A percentile compares a stretch with the other conserved stretches of the same genome.
Evolutionary conservation across 2,329 filamentous ascomycete genomes (phyloP).

Genomic region (Metarhizium robertsii): DNA sequence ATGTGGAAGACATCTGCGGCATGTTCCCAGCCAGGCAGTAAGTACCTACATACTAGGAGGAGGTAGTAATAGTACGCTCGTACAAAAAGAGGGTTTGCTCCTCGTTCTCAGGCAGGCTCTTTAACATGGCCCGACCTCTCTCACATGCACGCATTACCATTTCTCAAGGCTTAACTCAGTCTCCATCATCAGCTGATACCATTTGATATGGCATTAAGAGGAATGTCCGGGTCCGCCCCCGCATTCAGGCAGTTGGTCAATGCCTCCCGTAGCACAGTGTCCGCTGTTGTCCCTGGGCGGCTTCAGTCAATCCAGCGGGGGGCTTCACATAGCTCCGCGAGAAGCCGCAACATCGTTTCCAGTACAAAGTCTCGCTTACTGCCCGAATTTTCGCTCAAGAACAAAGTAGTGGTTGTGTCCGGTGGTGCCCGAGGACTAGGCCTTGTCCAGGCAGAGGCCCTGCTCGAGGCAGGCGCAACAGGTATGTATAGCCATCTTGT

Average conservation of each 20-base stretch:
- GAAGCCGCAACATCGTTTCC: not conserved
- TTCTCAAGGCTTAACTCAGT: no score
- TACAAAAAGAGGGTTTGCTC: no score
- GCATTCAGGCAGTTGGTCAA: constrained; percentile 14
- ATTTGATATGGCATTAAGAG: not conserved
- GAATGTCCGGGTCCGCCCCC: constrained; percentile 18
- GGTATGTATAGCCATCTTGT: constrained; percentile 26
- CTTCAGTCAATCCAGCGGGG: no score
- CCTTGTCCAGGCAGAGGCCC: constrained; percentile 66
- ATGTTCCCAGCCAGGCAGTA: no score
- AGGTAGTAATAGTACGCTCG: no score
- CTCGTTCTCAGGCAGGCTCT: no score
- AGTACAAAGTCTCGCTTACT: constrained; percentile 24
- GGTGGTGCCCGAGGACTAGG: constrained; percentile 71
- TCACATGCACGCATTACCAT: no score
- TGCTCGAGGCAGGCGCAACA: constrained; percentile 70
- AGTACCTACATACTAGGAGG: no score
- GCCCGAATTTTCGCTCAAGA: constrained; percentile 66
- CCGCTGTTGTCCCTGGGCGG: no score
- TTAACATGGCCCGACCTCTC: no score
- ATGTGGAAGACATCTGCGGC: no score
- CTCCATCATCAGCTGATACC: not conserved
- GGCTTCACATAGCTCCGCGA: not conserved
- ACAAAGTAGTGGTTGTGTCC: constrained; percentile 67
- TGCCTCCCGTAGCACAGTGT: constrained; percentile 10